Base-by-base conservation (phyloP, 192 early-diverging fungal species). In the Phycomyces blakesleeanus region DNA sequence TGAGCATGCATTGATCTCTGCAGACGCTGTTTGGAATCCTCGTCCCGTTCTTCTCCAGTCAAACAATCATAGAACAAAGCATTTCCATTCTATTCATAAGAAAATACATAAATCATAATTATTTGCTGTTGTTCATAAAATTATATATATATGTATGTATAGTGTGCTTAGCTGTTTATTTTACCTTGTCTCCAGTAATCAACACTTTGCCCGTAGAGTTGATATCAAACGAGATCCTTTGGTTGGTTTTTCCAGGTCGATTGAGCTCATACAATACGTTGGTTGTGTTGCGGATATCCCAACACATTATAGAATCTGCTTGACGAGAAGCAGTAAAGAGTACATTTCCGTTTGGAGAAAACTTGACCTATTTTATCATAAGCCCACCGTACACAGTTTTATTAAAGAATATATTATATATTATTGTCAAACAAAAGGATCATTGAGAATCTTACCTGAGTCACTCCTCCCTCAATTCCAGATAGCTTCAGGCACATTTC, bases 261-360 rank as follows among this genome's bases (percentile, higher is more conserved):
- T 66, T 58, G 16, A 89, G 42, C 1, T 73, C 68, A 21, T 74
- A 73, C 21, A 88, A 60, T 0, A 89, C 76, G 18, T 86, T 77
- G 0, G 84, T 85, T 53, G 91, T 78, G 49, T 94, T 85, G 1
- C 93, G 75, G 18, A 91, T 81, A 71, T 94, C 93, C 91, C 93
- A 93, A 24, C 84, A 90, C 0, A 81, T 74, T 16, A 94, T 81
- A 26, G 55, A 52, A n/a, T 72, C 26, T 5, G 83, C 69, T 37
- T 83, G 81, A 12, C 93, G 79, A 16, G 85, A 83, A 27, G 85
- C 84, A 0, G 87, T 81, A 69, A 83, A 94, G 12, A 94, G 63
- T n/a, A 80, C 73, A 1, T 64, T 39, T 11, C 85, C 85, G 65
- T 87, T 80, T 3, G 77, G 76, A 0, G 93, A 85, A 77, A 93